Evolutionary conservation across 1,284 basidiomycete genomes (phyloP), one percentile per base, ranked within the genome.

Genomic region (Lentinus polychrous): DNA sequence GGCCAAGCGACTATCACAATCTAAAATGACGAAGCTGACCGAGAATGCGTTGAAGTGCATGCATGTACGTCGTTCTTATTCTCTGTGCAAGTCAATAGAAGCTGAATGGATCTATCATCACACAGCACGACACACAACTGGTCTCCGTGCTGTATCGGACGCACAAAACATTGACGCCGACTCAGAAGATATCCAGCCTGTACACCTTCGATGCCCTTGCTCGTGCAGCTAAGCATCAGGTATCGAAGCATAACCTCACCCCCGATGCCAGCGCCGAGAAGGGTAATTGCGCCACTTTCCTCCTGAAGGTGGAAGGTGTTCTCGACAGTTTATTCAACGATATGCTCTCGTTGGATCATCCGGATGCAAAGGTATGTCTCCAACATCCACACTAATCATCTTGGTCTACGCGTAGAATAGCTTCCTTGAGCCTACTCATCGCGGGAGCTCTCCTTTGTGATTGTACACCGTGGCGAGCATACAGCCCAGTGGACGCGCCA

Each of bases 141-240:
- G 87, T 95, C 43, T 88, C 91, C 24, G 76, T 82, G 46, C 75
- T 96, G 36, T 93, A 88, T 65, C 84, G 86, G 46, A 85, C 85
- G 11, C 92, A 95, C 71, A 88, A 86, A 63, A 79, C 80, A 8
- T 72, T 94, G 23, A 70, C 80, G 2, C 65, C 77, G 8, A 62
- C 75, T 15, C 68, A 74, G 53, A 93, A 95, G 62, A 79, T 93
- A 52, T 82, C 79, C 41, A 91, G 88, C 66, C 73, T 96, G 49
- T 96, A 96, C 67, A 82, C 86, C 38, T 90, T 96, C 63, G 93
- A 96, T 67, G 88, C 92, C 14, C 75, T 96, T 52, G 79, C 89
- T 39, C 81, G 93, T 49, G 90, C 86, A 14, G 90, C 90, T n/a
- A 76, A 80, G 53, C 72, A 72, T 53, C 74, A 81, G 46, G 79